A percentile compares a stretch with the other conserved stretches of the same genome.
Evolutionary conservation across 2,329 filamentous ascomycete species (phyloP).

Genomic region (Graphilbum fragrans): DNA sequence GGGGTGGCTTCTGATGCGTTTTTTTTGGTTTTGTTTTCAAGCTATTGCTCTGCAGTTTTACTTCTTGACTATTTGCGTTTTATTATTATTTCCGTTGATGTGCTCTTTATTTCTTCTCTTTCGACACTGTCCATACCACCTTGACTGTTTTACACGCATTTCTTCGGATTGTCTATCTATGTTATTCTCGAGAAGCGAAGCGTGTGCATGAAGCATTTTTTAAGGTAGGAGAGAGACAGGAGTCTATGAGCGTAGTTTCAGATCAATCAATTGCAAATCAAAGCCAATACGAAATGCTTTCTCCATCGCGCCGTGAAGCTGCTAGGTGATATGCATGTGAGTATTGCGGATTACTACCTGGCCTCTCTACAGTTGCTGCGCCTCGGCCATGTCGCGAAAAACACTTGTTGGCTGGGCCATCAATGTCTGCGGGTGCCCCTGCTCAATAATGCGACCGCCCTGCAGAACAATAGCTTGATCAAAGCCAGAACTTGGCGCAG

Average conservation of each 20-base stretch:
- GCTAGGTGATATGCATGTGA: no score
- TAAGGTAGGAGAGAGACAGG: no score
- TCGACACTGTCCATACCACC: no score
- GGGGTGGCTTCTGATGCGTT: not conserved
- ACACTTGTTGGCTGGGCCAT: not conserved
- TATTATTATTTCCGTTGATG: not conserved
- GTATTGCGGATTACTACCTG: not conserved
- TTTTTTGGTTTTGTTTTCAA: not conserved
- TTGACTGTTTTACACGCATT: no score
- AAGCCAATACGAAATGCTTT: no score
- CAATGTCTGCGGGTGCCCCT: conserved; percentile 9
- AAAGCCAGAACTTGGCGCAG: conserved; percentile 23
- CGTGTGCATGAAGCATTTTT: no score
- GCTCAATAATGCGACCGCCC: conserved; percentile 17
- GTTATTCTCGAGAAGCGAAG: no score
- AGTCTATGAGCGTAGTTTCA: no score
- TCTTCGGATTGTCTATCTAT: no score
- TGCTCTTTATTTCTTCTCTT: not conserved
- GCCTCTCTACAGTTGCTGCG: not conserved
- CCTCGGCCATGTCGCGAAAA: not conserved
- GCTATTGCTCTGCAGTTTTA: not conserved
- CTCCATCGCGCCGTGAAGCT: no score
- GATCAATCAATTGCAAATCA: no score
- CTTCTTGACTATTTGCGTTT: not conserved
- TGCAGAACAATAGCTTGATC: conserved; percentile 37